Evolutionary conservation across 768 basidiomycete genomes (phyloP).

Genomic region (Termitomyces sp.): DNA sequence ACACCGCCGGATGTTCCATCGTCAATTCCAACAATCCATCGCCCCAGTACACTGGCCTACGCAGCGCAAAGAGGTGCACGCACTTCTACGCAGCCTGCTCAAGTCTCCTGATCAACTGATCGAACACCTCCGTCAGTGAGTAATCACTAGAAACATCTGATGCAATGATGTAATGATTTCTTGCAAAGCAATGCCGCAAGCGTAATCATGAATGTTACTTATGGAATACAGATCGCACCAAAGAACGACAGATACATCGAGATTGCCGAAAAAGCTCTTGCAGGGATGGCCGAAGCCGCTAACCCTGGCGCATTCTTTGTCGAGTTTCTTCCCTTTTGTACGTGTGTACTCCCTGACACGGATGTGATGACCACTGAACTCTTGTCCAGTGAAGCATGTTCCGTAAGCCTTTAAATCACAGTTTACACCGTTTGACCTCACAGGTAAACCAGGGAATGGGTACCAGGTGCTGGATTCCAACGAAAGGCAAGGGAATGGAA

Average conservation of each 20-base stretch:
- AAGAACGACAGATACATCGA: slow-evolving; percentile 41
- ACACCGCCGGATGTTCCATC: slow-evolving; percentile 48
- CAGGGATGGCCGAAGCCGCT: slow-evolving; percentile 43
- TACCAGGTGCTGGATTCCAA: slow-evolving; percentile 46
- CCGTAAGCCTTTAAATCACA: slow-evolving; percentile 25
- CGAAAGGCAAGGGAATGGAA: slow-evolving; percentile 46
- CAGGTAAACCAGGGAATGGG: slow-evolving; percentile 31
- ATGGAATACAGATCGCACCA: slow-evolving; percentile 40
- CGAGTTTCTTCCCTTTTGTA: slow-evolving; percentile 37
- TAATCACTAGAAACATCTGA: neutral
- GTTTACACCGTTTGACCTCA: neutral
- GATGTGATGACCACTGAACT: neutral
- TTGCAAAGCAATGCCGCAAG: slow-evolving; percentile 39
- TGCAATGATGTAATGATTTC: neutral
- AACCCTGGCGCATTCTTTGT: slow-evolving; percentile 51
- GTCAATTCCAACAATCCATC: slow-evolving; percentile 40
- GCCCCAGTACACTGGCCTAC: slow-evolving; percentile 36
- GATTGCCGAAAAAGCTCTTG: slow-evolving; percentile 45
- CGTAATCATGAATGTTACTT: slow-evolving; percentile 47
- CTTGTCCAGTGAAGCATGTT: slow-evolving; percentile 40
- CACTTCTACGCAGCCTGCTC: slow-evolving; percentile 38
- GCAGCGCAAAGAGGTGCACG: slow-evolving; percentile 38
- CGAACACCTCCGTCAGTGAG: slow-evolving; percentile 46
- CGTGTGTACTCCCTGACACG: neutral
- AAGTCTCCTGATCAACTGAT: slow-evolving; percentile 36